Evolutionary conservation across 2,329 filamentous ascomycete genomes (phyloP).

Genomic region (Rosellinia necatrix): DNA sequence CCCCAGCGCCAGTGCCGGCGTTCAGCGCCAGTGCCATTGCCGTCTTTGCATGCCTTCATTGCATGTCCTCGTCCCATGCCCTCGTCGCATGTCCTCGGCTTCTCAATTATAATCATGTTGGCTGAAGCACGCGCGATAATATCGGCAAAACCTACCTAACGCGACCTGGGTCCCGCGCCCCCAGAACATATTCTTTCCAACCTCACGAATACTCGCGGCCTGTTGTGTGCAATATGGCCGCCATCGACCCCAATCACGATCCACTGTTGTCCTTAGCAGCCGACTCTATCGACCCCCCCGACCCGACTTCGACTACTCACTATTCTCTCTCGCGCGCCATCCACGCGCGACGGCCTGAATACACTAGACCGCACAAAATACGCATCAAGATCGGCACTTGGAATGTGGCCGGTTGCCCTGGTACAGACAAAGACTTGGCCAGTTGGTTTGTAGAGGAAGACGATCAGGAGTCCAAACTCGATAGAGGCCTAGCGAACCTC

Average conservation of each 20-base stretch:
- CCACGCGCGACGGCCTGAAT: slow-evolving; percentile 76
- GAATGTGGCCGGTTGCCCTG: slow-evolving; percentile 88
- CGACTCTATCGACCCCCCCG: slow-evolving; percentile 52
- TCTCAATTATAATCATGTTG: slow-evolving; percentile 18
- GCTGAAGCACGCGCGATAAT: slow-evolving; percentile 6
- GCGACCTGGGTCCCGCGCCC: not conserved
- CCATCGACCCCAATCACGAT: slow-evolving; percentile 33
- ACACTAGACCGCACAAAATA: slow-evolving; percentile 73
- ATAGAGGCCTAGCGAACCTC: slow-evolving; percentile 64
- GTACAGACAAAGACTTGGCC: slow-evolving; percentile 84
- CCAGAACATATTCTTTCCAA: too few relatives aligned
- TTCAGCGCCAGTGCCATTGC: too few relatives aligned
- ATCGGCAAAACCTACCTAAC: not conserved
- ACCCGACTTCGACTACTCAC: slow-evolving; percentile 52
- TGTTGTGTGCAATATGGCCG: slow-evolving; percentile 32
- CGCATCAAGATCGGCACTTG: slow-evolving; percentile 91
- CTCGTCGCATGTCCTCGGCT: not conserved
- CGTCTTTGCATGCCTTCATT: too few relatives aligned
- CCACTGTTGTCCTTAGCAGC: slow-evolving; percentile 43
- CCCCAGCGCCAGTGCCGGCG: too few relatives aligned
- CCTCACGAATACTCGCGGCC: not conserved
- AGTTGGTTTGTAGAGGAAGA: slow-evolving; percentile 85
- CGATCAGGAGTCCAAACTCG: slow-evolving; percentile 68
- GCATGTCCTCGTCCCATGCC: too few relatives aligned
- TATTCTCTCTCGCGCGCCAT: slow-evolving; percentile 68